phyloP scores from a whole-genome alignment of 148 eudicot species.

The Rhododendron williamsianum region DNA sequence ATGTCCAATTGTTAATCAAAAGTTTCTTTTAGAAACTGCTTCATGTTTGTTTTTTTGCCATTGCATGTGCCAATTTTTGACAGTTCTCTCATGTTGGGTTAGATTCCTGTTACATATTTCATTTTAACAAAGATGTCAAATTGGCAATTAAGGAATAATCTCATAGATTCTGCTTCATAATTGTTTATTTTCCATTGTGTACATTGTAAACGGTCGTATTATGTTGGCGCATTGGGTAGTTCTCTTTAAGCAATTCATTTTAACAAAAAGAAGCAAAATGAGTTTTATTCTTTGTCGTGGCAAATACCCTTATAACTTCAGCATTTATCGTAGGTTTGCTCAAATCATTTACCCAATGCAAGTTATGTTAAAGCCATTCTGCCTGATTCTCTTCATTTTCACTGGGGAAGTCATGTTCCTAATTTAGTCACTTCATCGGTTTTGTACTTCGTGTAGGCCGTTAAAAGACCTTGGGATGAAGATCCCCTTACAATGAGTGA shows the following conservation, averaged over 20 bases:
- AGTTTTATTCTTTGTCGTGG: neutral
- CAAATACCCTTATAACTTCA: neutral
- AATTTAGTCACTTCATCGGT: neutral
- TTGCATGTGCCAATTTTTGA: neutral
- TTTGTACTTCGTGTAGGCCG: slow-evolving; percentile 44
- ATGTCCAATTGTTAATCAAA: neutral
- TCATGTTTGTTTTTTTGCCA: neutral
- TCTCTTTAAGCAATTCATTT: neutral
- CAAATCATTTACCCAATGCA: neutral
- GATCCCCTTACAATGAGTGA: slow-evolving; percentile 83
- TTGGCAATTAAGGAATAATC: neutral
- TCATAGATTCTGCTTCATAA: neutral
- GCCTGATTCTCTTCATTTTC: neutral
- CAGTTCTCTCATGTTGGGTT: neutral
- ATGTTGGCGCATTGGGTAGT: neutral
- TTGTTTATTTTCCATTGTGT: neutral
- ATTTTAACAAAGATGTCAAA: neutral
- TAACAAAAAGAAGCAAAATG: neutral
- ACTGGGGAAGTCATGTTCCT: neutral
- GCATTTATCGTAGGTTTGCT: neutral
- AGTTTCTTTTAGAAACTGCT: neutral
- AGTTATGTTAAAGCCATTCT: neutral
- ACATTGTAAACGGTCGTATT: neutral
- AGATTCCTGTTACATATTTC: neutral
- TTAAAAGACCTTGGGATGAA: slow-evolving; percentile 93